These are phyloP conservation scores for Codiaeum variegatum DNA, from an alignment of 441 rosid genomes.

Conservation along the genomic window DNA sequence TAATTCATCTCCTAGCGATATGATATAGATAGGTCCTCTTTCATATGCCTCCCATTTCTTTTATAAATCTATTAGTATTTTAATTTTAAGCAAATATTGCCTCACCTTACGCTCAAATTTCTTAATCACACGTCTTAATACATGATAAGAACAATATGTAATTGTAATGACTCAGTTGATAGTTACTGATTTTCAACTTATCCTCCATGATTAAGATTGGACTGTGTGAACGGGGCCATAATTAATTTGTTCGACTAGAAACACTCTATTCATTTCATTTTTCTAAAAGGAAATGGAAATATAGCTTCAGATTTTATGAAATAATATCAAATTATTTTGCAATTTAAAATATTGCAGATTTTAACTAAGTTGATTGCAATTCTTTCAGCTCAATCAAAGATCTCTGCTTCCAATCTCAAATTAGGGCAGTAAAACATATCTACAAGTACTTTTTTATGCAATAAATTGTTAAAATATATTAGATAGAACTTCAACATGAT, in stretches of 20 bases:
- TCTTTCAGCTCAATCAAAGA: too few relatives aligned
- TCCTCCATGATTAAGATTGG: not conserved
- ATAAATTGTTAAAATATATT: too few relatives aligned
- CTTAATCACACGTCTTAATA: not conserved
- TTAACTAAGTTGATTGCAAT: too few relatives aligned
- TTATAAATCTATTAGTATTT: not conserved
- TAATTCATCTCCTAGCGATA: too few relatives aligned
- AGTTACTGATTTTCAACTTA: not conserved
- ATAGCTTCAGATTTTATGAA: too few relatives aligned
- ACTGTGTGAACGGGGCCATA: not conserved
- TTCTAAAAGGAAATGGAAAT: not conserved
- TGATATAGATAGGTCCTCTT: not conserved
- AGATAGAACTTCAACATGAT: too few relatives aligned
- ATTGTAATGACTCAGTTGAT: not conserved
- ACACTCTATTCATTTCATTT: not conserved
- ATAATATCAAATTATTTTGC: too few relatives aligned
- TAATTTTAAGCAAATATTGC: not conserved
- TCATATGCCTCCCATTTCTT: not conserved
- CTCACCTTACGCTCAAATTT: not conserved
- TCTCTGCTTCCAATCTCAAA: too few relatives aligned
- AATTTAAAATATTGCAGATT: too few relatives aligned
- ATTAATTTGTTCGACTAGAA: not conserved
- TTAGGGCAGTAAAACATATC: too few relatives aligned
- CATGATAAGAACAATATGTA: not conserved
- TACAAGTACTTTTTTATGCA: too few relatives aligned